Conservation (phyloP, 768 basidiomycete species). For the Tremella yokohamensis region DNA sequence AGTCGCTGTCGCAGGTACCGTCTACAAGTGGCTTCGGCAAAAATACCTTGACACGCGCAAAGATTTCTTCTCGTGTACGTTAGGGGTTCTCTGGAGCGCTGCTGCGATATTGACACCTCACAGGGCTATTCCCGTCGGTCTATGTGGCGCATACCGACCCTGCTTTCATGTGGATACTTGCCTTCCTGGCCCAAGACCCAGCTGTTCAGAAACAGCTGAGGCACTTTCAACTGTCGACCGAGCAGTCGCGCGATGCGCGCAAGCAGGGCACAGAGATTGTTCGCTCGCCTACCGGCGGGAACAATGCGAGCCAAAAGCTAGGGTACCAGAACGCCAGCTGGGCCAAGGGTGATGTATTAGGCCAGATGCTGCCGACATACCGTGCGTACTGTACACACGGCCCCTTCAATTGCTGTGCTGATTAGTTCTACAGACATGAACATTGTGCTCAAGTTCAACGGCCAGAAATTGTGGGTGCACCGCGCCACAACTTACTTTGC, state of each 20-base stretch:
- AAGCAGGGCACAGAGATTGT: background rate
- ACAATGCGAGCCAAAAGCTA: background rate
- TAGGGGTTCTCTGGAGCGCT: background rate
- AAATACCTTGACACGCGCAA: no score
- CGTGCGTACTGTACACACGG: conserved; percentile 26
- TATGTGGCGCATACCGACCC: conserved; percentile 26
- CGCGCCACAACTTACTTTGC: conserved; percentile 11
- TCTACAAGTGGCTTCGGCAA: no score
- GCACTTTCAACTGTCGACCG: conserved; percentile 28
- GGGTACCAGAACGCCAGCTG: conserved; percentile 26
- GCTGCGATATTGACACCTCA: background rate
- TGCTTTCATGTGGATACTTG: conserved; percentile 32
- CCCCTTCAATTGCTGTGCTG: background rate
- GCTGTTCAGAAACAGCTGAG: conserved; percentile 27
- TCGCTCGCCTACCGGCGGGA: background rate
- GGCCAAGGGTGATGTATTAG: conserved; percentile 22
- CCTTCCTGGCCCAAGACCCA: conserved; percentile 35
- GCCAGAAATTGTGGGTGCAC: conserved; percentile 26
- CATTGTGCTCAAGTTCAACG: conserved; percentile 22
- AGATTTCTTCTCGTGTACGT: no score
- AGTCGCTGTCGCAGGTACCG: no score
- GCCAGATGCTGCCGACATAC: conserved; percentile 29
- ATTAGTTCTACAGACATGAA: conserved; percentile 8
- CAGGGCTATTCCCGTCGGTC: conserved; percentile 34
- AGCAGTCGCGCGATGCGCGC: conserved; percentile 16